Evolutionary conservation across 1,139 yeast genomes (phyloP).

Genomic region (Blastobotrys malaysiensis): DNA sequence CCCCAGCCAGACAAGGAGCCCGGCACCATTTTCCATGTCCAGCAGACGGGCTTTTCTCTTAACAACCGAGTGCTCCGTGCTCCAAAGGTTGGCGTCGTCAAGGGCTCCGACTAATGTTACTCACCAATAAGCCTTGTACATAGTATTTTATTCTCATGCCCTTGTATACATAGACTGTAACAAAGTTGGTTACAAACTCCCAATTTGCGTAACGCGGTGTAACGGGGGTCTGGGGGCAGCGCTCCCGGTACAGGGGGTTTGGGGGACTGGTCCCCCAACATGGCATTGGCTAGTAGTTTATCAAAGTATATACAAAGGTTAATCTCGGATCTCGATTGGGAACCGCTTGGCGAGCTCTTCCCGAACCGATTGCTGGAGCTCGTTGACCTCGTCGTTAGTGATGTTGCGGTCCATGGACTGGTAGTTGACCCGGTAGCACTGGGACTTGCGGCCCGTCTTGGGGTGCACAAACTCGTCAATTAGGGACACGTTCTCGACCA

Average conservation of each 20-base stretch:
- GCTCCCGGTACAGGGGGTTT: not conserved
- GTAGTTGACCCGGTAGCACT: slow-evolving; percentile 84
- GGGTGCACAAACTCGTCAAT: slow-evolving; percentile 85
- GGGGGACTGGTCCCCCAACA: too few species aligned
- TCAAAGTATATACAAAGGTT: slow-evolving; percentile 6
- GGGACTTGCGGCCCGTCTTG: slow-evolving; percentile 67
- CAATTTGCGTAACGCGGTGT: not conserved
- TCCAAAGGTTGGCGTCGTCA: slow-evolving; percentile 94
- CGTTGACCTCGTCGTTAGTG: slow-evolving; percentile 75
- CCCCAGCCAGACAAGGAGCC: slow-evolving; percentile 88
- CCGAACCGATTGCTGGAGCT: slow-evolving; percentile 60
- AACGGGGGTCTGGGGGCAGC: not conserved
- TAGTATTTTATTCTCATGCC: slow-evolving; percentile 4
- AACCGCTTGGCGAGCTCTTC: slow-evolving; percentile 46
- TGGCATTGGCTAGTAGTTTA: too few species aligned
- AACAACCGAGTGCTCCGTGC: slow-evolving; percentile 90
- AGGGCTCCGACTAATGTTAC: slow-evolving; percentile 34
- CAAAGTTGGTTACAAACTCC: not conserved
- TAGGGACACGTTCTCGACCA: slow-evolving; percentile 77
- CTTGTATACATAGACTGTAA: not conserved
- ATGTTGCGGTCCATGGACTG: slow-evolving; percentile 94
- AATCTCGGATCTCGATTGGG: slow-evolving; percentile 53
- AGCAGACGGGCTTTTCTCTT: slow-evolving; percentile 82
- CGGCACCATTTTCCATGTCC: slow-evolving; percentile 90
- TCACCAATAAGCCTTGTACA: slow-evolving; percentile 12